Conservation (phyloP, 371 early-diverging fungal species). For the Mortierella sp. region DNA sequence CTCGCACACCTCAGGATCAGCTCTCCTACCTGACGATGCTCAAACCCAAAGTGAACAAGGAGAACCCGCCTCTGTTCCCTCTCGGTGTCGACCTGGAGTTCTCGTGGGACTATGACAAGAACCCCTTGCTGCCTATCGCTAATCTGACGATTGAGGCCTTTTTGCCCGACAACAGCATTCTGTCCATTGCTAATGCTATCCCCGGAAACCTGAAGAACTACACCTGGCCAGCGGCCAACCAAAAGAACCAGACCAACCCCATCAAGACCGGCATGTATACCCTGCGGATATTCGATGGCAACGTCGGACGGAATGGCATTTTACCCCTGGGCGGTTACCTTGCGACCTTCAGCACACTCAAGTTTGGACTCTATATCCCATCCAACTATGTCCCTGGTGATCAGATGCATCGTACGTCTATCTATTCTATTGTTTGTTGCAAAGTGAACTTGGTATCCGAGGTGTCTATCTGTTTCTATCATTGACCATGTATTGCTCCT, state of each 20-base stretch:
- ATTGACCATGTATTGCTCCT: background rate
- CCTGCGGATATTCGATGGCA: slow-evolving; percentile 50
- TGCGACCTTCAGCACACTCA: slow-evolving; percentile 21
- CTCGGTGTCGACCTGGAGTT: slow-evolving; percentile 44
- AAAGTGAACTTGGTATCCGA: background rate
- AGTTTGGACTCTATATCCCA: slow-evolving; percentile 39
- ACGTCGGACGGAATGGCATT: slow-evolving; percentile 24
- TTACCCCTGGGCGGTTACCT: slow-evolving; percentile 34
- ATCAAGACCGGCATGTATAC: slow-evolving; percentile 34
- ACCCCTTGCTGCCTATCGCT: slow-evolving; percentile 20
- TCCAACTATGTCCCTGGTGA: slow-evolving; percentile 17
- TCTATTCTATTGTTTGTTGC: background rate
- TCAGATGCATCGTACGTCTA: slow-evolving; percentile 23
- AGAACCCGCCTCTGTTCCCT: slow-evolving; percentile 34
- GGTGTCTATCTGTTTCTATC: background rate
- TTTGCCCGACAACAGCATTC: slow-evolving; percentile 9
- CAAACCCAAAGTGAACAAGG: slow-evolving; percentile 15
- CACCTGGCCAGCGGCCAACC: slow-evolving; percentile 39
- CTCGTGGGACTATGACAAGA: slow-evolving; percentile 30
- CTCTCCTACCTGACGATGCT: slow-evolving; percentile 25
- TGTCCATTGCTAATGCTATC: slow-evolving; percentile 32
- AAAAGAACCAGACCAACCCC: slow-evolving; percentile 29
- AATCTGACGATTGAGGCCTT: slow-evolving; percentile 51
- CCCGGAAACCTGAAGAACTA: slow-evolving; percentile 36
- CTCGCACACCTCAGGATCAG: slow-evolving; percentile 23